Evolutionary conservation across 2,329 filamentous ascomycete genomes (phyloP).

Genomic region (Pyrenochaeta sp.): DNA sequence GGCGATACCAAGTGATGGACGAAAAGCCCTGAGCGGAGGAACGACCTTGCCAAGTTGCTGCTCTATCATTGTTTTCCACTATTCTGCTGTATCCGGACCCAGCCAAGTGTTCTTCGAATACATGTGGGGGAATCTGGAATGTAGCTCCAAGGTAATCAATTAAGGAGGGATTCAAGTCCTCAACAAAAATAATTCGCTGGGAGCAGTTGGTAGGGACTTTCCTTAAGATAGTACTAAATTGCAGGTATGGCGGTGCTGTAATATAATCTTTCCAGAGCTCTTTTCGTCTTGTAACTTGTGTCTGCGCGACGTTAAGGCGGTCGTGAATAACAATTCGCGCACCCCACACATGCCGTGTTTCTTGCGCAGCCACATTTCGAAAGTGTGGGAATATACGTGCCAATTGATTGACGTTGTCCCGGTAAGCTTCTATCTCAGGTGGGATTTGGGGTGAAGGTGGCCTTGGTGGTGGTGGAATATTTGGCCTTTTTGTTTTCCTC

Average conservation of each 20-base stretch:
- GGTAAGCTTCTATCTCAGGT: slow-evolving; percentile 6
- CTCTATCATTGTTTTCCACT: not conserved
- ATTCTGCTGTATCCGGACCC: slow-evolving; percentile 13
- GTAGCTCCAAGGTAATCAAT: slow-evolving; percentile 20
- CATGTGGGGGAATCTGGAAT: slow-evolving; percentile 21
- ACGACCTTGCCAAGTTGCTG: slow-evolving; percentile 4
- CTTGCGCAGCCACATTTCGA: slow-evolving; percentile 1
- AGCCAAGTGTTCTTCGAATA: slow-evolving; percentile 23
- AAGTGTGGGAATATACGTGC: slow-evolving; percentile 6
- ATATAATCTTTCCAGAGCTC: slow-evolving; percentile 9
- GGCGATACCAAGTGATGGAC: slow-evolving; percentile 19
- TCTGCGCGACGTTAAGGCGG: not conserved
- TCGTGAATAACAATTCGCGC: slow-evolving; percentile 13
- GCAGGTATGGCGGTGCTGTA: slow-evolving; percentile 3
- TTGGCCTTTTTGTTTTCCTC: not conserved
- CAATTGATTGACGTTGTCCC: slow-evolving; percentile 6
- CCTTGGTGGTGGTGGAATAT: not conserved
- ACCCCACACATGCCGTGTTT: slow-evolving; percentile 8
- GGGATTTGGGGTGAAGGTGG: not conserved
- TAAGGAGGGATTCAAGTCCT: slow-evolving; percentile 17
- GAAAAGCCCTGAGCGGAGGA: slow-evolving; percentile 11
- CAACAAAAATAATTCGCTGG: slow-evolving; percentile 15
- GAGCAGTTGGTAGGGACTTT: slow-evolving; percentile 1
- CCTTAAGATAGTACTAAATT: slow-evolving; percentile 6
- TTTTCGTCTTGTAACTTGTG: not conserved